Evolutionary conservation across 140 eudicot species (phyloP), one percentile per base, ranked within the genome.

Genomic region (Flaveria floridana): DNA sequence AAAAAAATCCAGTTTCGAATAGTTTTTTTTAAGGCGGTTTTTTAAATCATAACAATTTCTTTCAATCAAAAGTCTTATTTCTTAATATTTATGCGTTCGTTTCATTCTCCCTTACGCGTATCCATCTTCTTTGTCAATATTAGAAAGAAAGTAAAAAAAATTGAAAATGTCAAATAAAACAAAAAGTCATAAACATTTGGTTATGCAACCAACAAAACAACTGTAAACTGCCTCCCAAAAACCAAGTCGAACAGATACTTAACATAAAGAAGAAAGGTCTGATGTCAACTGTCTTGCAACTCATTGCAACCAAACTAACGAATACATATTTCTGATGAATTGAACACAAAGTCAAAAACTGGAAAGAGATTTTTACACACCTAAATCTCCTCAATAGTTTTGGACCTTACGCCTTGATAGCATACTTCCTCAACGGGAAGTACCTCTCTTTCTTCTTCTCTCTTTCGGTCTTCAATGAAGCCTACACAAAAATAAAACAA

Each of bases 371-470:
- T 68, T 44, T 62, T 30, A 65, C 48, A 73, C 64, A 75, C 74
- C 74, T 68, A 86, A 83, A 83, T 58, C 48, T 58, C 83, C 57
- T 56, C 39, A 2, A 68, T 23, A 48, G 34, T 14, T 46, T 59
- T 64, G 37, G 37, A 70, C 57, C 81, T 80, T 89, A 89, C 28
- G 86, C 96, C 82, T 89, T 89, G 70, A 91, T 88, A 37, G 97
- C 97, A 84, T 85, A 91, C 85, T 91, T 91, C 76, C 97, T 83
- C 84, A 89, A 7, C 2, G 97, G 97, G 76, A 86, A 91, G 80
- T 91, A 91, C 81, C 79, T 91, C 66, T 91, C 97, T 64, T 85
- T 91, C 93, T 91, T 91, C 86, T 88, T 89, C 79, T 91, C 86
- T 30, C 88, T 76, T 76, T 91, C 91, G 0, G 96, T 91, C 88